These are phyloP conservation scores for Dryas octopetala DNA, from an alignment of 306 rosid species.

Conservation along the genomic window DNA sequence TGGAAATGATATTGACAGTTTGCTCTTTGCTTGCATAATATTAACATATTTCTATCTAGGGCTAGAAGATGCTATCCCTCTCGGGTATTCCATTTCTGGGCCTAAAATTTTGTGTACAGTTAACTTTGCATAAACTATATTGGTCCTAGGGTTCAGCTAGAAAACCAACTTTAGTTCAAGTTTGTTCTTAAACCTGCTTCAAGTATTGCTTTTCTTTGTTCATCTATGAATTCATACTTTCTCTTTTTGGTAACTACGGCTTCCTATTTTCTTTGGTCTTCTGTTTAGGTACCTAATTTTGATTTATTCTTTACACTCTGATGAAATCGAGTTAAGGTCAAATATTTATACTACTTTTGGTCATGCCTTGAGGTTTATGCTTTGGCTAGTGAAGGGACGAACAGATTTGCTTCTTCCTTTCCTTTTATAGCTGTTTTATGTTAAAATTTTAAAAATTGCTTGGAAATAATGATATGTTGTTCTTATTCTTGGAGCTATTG, in stretches of 20 bases:
- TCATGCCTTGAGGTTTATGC: background rate
- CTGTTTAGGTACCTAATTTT: background rate
- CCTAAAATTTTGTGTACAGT: background rate
- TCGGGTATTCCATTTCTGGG: background rate
- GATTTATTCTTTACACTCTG: no score
- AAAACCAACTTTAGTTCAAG: background rate
- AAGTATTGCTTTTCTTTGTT: background rate
- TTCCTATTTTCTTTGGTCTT: background rate
- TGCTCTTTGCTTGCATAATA: background rate
- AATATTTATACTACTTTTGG: no score
- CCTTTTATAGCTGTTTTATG: background rate
- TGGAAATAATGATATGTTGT: background rate
- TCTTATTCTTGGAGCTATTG: background rate
- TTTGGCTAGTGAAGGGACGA: conserved; percentile 3
- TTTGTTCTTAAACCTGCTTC: background rate
- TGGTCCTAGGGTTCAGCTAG: background rate
- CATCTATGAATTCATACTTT: background rate
- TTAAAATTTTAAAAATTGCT: background rate
- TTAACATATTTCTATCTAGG: background rate
- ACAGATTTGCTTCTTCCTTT: background rate
- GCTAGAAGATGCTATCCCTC: background rate
- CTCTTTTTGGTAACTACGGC: background rate
- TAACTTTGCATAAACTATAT: background rate
- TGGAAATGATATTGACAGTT: background rate
- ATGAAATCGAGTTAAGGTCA: background rate